A percentile compares a stretch with the other conserved stretches of the same genome.
Evolutionary conservation across 805 yeast species (phyloP).

Genomic region (Metschnikowia arizonensis): DNA sequence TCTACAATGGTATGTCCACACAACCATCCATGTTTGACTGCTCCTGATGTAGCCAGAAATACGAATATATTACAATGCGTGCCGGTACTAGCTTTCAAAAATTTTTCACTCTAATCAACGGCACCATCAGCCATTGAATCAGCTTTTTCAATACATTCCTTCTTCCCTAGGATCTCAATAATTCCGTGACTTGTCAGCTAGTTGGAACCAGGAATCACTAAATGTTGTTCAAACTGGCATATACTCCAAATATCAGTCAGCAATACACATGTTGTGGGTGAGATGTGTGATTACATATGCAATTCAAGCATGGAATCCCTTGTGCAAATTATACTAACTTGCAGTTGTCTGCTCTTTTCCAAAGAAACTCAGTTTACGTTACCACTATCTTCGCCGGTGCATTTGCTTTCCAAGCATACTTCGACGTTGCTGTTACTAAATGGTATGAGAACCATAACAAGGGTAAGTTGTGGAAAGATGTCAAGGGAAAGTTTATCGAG

Average conservation of each 20-base stretch:
- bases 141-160: no score
- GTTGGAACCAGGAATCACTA: no score
- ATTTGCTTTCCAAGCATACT: slow-evolving; percentile 76
- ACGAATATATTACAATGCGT: not conserved
- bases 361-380: slow-evolving; percentile 88
- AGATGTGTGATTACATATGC: no score
- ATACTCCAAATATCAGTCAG: no score
- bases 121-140: no score
- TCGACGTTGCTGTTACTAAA: slow-evolving; percentile 60
- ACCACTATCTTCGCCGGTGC: slow-evolving; percentile 80
- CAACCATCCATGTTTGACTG: not conserved
- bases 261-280: no score
- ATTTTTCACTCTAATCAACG: no score
- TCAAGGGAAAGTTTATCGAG: slow-evolving; percentile 53
- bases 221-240: no score
- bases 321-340: slow-evolving; percentile 19
- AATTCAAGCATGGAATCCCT: not conserved
- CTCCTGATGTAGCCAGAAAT: not conserved
- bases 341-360: slow-evolving; percentile 34
- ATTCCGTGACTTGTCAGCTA: no score
- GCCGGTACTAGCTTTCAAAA: not conserved
- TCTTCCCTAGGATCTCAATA: no score
- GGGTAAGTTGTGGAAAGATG: slow-evolving; percentile 84
- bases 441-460: slow-evolving; percentile 78
- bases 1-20: slow-evolving; percentile 16